Percentiles rank a stretch among this genome's conserved stretches.
phyloP scores from a whole-genome alignment of 441 rosid species.

The Capsella rubella region DNA sequence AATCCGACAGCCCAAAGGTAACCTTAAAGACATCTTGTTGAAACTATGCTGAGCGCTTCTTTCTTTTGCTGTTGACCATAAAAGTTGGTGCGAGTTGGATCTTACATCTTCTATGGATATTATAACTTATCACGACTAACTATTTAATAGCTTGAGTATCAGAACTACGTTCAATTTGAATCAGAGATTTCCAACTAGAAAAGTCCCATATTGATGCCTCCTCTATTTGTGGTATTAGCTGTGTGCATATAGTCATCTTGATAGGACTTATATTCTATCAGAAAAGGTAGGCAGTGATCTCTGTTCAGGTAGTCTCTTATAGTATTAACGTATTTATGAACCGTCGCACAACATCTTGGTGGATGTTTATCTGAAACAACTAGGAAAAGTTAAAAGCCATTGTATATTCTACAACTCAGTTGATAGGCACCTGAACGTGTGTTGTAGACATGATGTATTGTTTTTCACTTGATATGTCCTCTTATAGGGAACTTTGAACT shows the following conservation, averaged over 20 bases:
- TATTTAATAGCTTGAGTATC: constrained; percentile 15
- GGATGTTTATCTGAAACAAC: constrained; percentile 11
- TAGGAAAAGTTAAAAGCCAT: constrained; percentile 1
- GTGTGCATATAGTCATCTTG: constrained; percentile 15
- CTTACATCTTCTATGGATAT: not conserved
- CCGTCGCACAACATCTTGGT: not conserved
- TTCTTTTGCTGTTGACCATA: constrained; percentile 1
- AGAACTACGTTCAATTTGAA: not conserved
- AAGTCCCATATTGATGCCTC: not conserved
- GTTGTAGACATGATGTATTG: constrained; percentile 21
- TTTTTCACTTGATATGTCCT: constrained; percentile 19
- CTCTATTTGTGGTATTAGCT: constrained; percentile 20
- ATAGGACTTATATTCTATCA: not conserved
- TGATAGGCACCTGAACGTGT: constrained; percentile 5
- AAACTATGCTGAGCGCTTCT: constrained; percentile 21
- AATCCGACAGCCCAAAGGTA: constrained; percentile 72
- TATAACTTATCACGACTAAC: constrained; percentile 12
- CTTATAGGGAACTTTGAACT: constrained; percentile 16
- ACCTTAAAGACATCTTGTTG: constrained; percentile 28
- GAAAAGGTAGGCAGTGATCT: constrained; percentile 3
- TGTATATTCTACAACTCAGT: not conserved
- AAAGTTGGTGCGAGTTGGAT: constrained; percentile 18
- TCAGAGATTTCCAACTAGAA: not conserved
- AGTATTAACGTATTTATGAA: not conserved
- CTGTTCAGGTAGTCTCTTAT: not conserved